Evolutionary conservation across 345 rosid genomes (phyloP).

Genomic region (Eucalyptus cladocalyx): DNA sequence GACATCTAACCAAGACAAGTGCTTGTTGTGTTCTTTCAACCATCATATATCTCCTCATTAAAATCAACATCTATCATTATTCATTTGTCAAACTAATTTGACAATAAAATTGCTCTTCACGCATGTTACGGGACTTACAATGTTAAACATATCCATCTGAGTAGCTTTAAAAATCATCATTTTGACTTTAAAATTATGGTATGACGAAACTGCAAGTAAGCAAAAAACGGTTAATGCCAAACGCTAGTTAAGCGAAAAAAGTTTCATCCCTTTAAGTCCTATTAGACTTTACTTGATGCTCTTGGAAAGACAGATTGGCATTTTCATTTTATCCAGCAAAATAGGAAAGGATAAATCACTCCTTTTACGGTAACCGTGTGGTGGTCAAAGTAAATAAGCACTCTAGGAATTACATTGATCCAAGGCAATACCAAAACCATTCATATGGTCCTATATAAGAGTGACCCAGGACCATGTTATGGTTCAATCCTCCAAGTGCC

Average conservation of each 20-base stretch:
- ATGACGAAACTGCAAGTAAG: not conserved
- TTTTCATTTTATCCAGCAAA: not conserved
- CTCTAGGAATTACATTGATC: not conserved
- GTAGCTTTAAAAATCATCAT: not conserved
- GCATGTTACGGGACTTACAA: not conserved
- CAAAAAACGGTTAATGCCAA: accelerated
- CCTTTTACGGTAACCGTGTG: not conserved
- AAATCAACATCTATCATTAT: not conserved
- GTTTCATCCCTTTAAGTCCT: not conserved
- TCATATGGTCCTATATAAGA: not conserved
- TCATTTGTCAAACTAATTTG: not conserved
- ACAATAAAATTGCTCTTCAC: not conserved
- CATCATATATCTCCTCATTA: not conserved
- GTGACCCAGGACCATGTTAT: not conserved
- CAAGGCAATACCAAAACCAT: not conserved
- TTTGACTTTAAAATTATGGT: not conserved
- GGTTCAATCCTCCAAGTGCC: not conserved
- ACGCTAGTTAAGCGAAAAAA: not conserved
- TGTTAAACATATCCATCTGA: not conserved
- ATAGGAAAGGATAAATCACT: not conserved
- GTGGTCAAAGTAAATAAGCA: not conserved
- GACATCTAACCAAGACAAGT: not conserved
- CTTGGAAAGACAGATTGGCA: not conserved
- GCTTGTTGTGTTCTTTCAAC: not conserved
- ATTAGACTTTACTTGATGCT: not conserved